Evolutionary conservation across 805 yeast species (phyloP).

Genomic region (Wickerhamia fluorescens): DNA sequence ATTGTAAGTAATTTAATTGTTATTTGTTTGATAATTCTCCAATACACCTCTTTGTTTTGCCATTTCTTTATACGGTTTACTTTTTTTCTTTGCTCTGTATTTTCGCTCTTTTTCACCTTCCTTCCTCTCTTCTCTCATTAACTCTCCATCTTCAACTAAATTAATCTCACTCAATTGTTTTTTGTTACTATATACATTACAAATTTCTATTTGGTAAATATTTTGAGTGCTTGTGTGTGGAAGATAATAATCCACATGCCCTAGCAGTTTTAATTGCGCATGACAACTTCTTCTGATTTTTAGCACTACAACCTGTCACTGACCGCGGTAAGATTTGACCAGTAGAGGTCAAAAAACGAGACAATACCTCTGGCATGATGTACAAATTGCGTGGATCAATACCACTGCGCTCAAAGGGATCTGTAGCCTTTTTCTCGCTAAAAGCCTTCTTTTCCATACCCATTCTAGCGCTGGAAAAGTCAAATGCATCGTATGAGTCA

Average conservation of each 20-base stretch:
- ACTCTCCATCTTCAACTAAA: too few species aligned
- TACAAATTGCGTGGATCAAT: constrained; percentile 67
- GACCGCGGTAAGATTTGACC: constrained; percentile 75
- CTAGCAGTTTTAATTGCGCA: constrained; percentile 78
- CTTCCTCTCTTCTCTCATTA: too few species aligned
- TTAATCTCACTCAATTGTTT: too few species aligned
- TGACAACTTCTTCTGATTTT: constrained; percentile 63
- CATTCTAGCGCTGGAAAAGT: constrained; percentile 25
- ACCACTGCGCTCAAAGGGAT: constrained; percentile 42
- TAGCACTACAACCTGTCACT: constrained; percentile 57
- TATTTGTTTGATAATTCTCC: too few species aligned
- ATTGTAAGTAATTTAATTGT: too few species aligned
- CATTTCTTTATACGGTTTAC: too few species aligned
- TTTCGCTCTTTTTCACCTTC: too few species aligned
- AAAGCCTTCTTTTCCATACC: constrained; percentile 39
- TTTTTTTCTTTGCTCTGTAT: too few species aligned
- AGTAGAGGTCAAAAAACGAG: constrained; percentile 57
- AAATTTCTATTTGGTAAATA: constrained; percentile 35
- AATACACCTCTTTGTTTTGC: too few species aligned
- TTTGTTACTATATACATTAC: constrained; percentile 11
- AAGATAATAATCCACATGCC: constrained; percentile 70
- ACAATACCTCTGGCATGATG: constrained; percentile 62
- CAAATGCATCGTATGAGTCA: constrained; percentile 44
- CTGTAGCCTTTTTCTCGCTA: constrained; percentile 14
- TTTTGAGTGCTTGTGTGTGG: constrained; percentile 58